Conservation (phyloP, 1,284 basidiomycete species). For the Rhodotorula sp. region DNA sequence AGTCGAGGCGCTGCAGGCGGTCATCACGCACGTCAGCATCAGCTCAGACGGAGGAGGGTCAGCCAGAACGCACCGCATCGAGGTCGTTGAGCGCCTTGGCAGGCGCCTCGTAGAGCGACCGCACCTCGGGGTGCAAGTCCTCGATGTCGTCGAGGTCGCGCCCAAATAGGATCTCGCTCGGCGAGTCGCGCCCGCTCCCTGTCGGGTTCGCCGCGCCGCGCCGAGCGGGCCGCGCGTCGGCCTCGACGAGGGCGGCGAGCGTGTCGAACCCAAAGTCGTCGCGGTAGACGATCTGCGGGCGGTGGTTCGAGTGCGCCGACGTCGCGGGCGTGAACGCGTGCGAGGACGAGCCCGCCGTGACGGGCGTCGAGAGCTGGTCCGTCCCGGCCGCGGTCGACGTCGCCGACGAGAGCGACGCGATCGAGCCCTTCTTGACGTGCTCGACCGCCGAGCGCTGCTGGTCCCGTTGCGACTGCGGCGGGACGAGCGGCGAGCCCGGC, state of each 20-base stretch:
- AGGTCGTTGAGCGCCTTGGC: constrained; percentile 2
- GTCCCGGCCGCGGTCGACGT: constrained; percentile 29
- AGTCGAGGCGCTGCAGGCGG: neutral
- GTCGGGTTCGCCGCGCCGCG: no score
- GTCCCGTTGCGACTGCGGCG: neutral
- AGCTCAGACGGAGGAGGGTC: neutral
- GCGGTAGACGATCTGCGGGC: constrained; percentile 60
- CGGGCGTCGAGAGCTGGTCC: constrained; percentile 47
- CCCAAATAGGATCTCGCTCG: neutral
- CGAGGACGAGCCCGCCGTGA: constrained; percentile 49
- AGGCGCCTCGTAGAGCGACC: neutral
- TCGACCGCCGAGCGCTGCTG: neutral
- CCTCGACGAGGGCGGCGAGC: constrained; percentile 78
- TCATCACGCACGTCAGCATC: neutral
- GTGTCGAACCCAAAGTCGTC: constrained; percentile 79
- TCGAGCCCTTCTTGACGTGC: constrained; percentile 36
- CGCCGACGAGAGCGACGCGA: constrained; percentile 27
- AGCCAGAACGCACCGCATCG: neutral
- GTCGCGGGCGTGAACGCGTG: constrained; percentile 45
- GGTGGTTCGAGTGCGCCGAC: constrained; percentile 48
- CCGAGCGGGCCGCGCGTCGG: neutral
- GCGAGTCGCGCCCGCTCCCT: neutral
- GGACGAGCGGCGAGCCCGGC: neutral
- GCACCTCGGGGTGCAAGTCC: constrained; percentile 1
- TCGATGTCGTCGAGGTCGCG: neutral